A percentile compares a stretch with the other conserved stretches of the same genome.
Evolutionary conservation across 73 alveolate genomes (phyloP).

Genomic region (Symbiodinium natans): DNA sequence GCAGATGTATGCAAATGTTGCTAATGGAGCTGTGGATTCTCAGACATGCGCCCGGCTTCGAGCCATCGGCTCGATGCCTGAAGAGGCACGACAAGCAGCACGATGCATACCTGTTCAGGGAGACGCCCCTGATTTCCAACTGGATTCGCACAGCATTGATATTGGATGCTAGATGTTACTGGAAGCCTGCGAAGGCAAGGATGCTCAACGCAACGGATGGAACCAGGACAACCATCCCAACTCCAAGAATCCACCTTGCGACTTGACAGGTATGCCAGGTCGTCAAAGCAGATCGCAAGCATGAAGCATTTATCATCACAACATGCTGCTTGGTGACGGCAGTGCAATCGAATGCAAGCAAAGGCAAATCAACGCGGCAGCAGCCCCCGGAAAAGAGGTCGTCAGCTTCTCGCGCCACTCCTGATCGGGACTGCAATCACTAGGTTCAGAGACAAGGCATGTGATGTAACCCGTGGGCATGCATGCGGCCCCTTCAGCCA

Average conservation of each 20-base stretch:
- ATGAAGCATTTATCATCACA: not conserved
- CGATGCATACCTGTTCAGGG: not conserved
- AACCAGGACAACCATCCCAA: not conserved
- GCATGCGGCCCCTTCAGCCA: not conserved
- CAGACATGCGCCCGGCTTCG: not conserved
- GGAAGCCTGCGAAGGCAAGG: not conserved
- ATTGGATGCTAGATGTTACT: no score
- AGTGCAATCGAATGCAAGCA: not conserved
- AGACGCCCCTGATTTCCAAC: no score
- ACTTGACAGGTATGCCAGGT: not conserved
- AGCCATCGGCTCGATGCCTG: not conserved
- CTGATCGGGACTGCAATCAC: not conserved
- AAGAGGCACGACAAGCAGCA: not conserved
- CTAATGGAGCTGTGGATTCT: no score
- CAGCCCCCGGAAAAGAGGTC: not conserved
- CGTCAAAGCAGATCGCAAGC: not conserved
- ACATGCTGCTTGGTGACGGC: not conserved
- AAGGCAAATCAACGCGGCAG: not conserved
- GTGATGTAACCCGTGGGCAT: not conserved
- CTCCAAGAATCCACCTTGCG: slow-evolving; percentile 1
- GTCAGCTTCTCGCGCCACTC: slow-evolving; percentile 58
- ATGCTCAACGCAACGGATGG: not conserved
- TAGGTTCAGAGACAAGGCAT: not conserved
- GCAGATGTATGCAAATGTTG: no score
- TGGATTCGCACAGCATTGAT: no score